Base-by-base conservation (phyloP, 345 rosid species). In the Rhizophora apiculata region DNA sequence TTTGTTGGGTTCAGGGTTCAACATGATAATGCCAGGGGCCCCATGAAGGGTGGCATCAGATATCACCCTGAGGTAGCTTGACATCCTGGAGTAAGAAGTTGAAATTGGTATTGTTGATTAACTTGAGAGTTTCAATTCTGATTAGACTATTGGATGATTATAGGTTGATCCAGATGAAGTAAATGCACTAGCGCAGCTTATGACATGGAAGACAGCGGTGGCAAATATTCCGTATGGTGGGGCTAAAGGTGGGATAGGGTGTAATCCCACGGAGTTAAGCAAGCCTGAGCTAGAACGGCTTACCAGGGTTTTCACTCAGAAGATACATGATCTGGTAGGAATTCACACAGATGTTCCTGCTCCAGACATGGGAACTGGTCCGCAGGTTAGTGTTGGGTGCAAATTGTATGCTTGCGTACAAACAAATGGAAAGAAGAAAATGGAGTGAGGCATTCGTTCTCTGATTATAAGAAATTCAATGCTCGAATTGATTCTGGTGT, bases 121-220 rank as follows among this genome's bases (percentile, higher is more conserved):
- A 27, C 49, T 43, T 13, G 49, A 43, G 49, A 43, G 49, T 21
- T 32, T 26, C 58, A 22, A 54, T 72, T 63, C 62, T 62, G 67
- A 72, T 73, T 36, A 34, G 48, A 62, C 5, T 2, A 57, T 3
- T 8, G 72, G 69, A 39, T 56, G 68, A 9, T 69, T 53, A 16
- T 51, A 95, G 99, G 97, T 92, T 34, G 99, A 95, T 66, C 99
- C 96, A 4, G 97, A 90, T 81, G 97, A 95, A 80, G 97, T 95
- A 67, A 92, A 95, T 79, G 97, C 99, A 8, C 80, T 95, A 56
- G 97, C 97, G 21, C 97, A 95, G 53, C 87, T 95, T 1, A 95
- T 95, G 99, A 95, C 99, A 54, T 95, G 99, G 97, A 95, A 95
- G 82, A 95, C 96, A 19, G 97, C 97, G 15, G 96, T 95, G 39